Base-by-base conservation (phyloP, 2,329 filamentous ascomycete species). In the Apiospora rasikravindrae region DNA sequence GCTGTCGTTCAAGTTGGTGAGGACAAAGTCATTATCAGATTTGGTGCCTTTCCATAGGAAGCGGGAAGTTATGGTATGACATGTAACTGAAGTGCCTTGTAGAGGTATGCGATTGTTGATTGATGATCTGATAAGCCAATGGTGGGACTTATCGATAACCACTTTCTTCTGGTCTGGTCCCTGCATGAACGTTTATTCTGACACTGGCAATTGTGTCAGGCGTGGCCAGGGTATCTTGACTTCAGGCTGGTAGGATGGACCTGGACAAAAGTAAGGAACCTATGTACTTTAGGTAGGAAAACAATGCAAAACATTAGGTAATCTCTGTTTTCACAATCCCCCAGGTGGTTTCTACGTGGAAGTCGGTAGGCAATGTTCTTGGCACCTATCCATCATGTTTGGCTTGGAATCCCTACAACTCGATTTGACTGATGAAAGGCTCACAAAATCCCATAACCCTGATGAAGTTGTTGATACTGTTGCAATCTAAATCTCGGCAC, bases 91-190 rank as follows among this genome's bases (percentile, higher is more conserved):
- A 22, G 29, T 22, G 57, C 57, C 57, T 64, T 64, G 57, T 64
- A 64, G 29, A 61, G 53, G 37, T 7, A 64, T 64, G 57, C 57
- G 33, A 64, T 64, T 64, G 33, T 64, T 64, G 57, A 37, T 64
- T 64, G 10, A 64, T 22, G 57, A 64, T 64, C 57, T n/a, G 57
- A 64, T 64, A 64, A 64, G 57, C 57, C 33, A 40, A 64, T 64
- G 57, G 57, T 64, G 57, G 57, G 57, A 33, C 57, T 64, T 64
- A 64, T 64, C 57, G 57, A 64, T 64, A 64, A n/a, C 40, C 19
- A 40, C 57, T n/a, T 24, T 33, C 53, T 61, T 61, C 53, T 61
- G 29, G 29, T 37, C 53, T 61, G 53, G 53, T 40, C 57, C 57
- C 57, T 64, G 57, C 57, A 64, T 37, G 57, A 64, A 64, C 57